Evolutionary conservation across 2,329 filamentous ascomycete genomes (phyloP), one percentile per base, ranked within the genome.

Genomic region (Xylaria sp.): DNA sequence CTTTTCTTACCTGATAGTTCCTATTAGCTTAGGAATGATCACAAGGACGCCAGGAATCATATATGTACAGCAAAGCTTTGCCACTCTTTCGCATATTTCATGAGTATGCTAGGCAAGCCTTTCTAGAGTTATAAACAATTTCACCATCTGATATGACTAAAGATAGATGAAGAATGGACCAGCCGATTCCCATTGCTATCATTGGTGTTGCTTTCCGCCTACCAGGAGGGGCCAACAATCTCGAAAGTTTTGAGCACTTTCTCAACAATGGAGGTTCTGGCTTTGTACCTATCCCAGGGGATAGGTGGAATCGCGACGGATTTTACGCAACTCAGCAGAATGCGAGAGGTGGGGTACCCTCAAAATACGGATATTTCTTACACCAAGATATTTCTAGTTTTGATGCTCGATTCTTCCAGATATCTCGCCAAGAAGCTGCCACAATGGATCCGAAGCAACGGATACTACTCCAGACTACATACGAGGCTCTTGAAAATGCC

Each of bases 331-430:
- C 70, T 5, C 64, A 77, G 25, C 61, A 69, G 9, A 53, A 71
- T 10, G 68, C 72, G 16, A 75, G 75, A 48, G 75, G 75, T 35
- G 12, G 63, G 58, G 72, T 64, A 53, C 77, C 75, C 25, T 73
- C 70, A n/a, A 69, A 65, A 47, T 71, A 75, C n/a, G 65, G 70
- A 2, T 71, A 78, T 58, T 70, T 77, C 10, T 65, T 77, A 6
- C 65, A 72, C 10, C 66, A 74, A 44, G 74, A 77, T 32, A 50
- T 73, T 8, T 50, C 42, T 27, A 60, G 70, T 1, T 83, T 83
- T 61, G 83, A 84, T 66, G 75, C 81, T 37, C 71, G 73, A 0
- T 84, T 84, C 75, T 84, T 84, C 76, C 77, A 78, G 35, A 79
- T 79, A n/a, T 78, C 71, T 16, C 71, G 79, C 5, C 76, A 78